Evolutionary conservation across 306 rosid species (phyloP), one percentile per base, ranked within the genome.

Genomic region (Cucurbita argyrosperma): DNA sequence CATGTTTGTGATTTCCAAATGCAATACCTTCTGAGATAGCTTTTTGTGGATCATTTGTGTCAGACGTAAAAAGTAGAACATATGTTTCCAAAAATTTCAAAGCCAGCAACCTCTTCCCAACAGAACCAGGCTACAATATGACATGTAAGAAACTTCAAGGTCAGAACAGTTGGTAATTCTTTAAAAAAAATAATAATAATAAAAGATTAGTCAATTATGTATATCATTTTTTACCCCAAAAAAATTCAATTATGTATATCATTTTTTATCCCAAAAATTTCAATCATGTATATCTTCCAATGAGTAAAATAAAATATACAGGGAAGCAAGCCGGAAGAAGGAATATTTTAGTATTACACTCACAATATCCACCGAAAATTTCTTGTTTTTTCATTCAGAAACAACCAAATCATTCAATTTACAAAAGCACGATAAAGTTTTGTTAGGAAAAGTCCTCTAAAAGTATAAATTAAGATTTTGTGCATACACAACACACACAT

Each of bases 61-160:
- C 91, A 21, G 91, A 78, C 45, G 99, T 84, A 79, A 91, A 91
- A 66, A 88, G 84, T 76, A 89, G 80, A 70, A 91, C 89, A 83
- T 85, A 81, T n/a, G 87, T 83, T 85, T 94, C 99, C 90, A 91
- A 75, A 82, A 88, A 91, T 82, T 94, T 94, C 86, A 94, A 84
- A 9, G 96, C 99, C 76, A 88, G 82, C 88, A 94, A 71, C 85
- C 83, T 91, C 68, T 76, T 74, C 86, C 85, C 95, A 30, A 80
- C 85, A 69, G 87, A 82, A 62, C 91, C 97, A 74, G 96, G 92
- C 99, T 94, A 78, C 90, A 89, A 85, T 47, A 85, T 74, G 79
- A 86, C 81, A 82, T 57, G 46, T 78, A 86, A 80, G 47, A 59
- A 82, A 78, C 61, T 81, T 77, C 39, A 76, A 60, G 79, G 66